Evolutionary conservation across 2,329 filamentous ascomycete species (phyloP), one percentile per base, ranked within the genome.

Genomic region (Phoma sp.): DNA sequence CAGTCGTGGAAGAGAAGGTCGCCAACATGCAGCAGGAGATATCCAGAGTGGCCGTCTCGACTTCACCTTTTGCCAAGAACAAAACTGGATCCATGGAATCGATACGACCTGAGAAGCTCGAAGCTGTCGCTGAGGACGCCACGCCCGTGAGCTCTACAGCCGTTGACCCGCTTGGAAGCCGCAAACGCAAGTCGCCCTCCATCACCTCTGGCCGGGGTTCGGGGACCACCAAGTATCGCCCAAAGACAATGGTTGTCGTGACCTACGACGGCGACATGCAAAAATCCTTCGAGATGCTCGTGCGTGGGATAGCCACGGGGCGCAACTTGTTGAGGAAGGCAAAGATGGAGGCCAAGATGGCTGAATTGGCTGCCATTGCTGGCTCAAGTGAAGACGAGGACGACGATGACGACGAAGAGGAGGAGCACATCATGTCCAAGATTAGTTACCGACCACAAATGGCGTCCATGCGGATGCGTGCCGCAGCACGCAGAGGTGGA

Each of bases 241-340:
- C 86, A 3, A 85, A 89, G 61, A 87, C 83, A 52, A 89, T 91
- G 81, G 88, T 93, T 41, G 87, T 95, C 36, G 89, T 97, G n/a
- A 93, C 91, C 75, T 97, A 97, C 71, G 93, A 97, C 70, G 90
- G 89, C 62, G 88, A 91, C 58, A 88, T 96, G 3, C 92, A 97
- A 70, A 86, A 86, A 45, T 86, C 88, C 35, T 91, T 97, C 61
- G 92, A 96, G 65, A 82, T 88, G 50, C 78, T 96, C 44, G 92
- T 96, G 52, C 88, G 91, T 58, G 89, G 89, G 51, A 87, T 97
- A 32, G 91, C 90, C 4, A 85, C 86, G 1, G 90, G 89, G 44
- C 82, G 93, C 52, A 96, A 96, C 74, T 81, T 90, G 61, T 87
- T 97, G 73, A 87, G 93, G 43, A 96, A 93, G 75, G 91, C 89